A percentile compares a stretch with the other conserved stretches of the same genome.
phyloP scores from a whole-genome alignment of 495 filamentous ascomycete species.

The Xanthoparmelia taractica region DNA sequence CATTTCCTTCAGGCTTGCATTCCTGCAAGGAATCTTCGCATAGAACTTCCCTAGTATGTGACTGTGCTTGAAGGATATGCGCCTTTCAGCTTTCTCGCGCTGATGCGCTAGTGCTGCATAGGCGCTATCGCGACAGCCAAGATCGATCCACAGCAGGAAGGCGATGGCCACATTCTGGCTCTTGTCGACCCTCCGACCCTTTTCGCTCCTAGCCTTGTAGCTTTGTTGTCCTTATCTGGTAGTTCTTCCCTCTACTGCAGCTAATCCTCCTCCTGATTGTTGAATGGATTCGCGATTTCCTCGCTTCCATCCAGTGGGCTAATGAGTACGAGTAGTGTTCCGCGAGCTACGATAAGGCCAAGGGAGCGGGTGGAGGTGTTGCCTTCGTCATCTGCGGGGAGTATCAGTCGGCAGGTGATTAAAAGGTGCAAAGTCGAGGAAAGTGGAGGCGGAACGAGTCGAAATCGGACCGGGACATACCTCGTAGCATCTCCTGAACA shows the following conservation, averaged over 20 bases:
- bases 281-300: slow-evolving; percentile 90
- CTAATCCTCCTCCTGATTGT: slow-evolving; percentile 53
- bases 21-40: background rate
- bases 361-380: slow-evolving; percentile 77
- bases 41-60: background rate
- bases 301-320: slow-evolving; percentile 91
- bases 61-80: background rate
- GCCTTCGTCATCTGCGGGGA: slow-evolving; percentile 71
- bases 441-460: slow-evolving; percentile 23
- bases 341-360: slow-evolving; percentile 84
- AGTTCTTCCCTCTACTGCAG: background rate
- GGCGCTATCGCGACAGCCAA: background rate
- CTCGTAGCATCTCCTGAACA: slow-evolving; percentile 79
- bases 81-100: slow-evolving; percentile 1
- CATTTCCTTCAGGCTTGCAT: background rate
- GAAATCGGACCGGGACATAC: slow-evolving; percentile 38
- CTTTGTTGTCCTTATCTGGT: background rate
- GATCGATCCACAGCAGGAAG: background rate
- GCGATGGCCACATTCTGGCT: background rate
- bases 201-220: background rate
- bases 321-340: slow-evolving; percentile 85
- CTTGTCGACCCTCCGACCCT: background rate
- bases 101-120: background rate
- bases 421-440: background rate
- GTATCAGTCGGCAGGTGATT: background rate